A percentile compares a stretch with the other conserved stretches of the same genome.
Conservation (phyloP, 1,284 basidiomycete genomes). For the Melanopsichium pennsylvanicum region DNA sequence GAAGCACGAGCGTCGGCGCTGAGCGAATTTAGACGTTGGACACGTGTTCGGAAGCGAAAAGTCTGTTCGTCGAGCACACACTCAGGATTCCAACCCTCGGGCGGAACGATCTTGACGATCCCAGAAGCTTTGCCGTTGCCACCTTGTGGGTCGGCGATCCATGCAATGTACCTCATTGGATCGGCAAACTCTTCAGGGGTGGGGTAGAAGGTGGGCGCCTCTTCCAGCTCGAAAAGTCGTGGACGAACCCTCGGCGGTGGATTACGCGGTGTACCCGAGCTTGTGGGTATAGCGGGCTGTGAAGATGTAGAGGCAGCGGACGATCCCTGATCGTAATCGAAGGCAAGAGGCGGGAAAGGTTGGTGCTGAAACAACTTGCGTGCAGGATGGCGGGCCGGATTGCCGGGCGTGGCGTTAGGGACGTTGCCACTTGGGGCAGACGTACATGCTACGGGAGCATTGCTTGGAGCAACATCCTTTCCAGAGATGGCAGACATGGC, state of each 20-base stretch:
- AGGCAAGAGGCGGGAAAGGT: conserved; percentile 31
- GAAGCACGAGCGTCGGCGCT: conserved; percentile 96
- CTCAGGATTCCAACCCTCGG: conserved; percentile 91
- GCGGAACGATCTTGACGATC: conserved; percentile 96
- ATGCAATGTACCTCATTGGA: conserved; percentile 93
- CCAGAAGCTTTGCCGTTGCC: conserved; percentile 77
- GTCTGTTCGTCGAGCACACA: conserved; percentile 92
- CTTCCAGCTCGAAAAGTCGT: conserved; percentile 79
- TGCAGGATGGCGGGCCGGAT: conserved; percentile 38
- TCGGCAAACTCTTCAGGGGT: conserved; percentile 88
- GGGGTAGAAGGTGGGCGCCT: conserved; percentile 90
- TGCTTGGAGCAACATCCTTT: conserved; percentile 7
- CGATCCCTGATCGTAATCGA: too few species aligned
- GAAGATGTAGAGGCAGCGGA: neutral
- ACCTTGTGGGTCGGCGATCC: conserved; percentile 74
- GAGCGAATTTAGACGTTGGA: conserved; percentile 94
- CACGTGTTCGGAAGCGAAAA: conserved; percentile 92
- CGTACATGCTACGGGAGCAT: conserved; percentile 1
- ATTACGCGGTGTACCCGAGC: conserved; percentile 48
- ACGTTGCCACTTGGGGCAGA: conserved; percentile 2
- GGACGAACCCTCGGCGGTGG: conserved; percentile 46
- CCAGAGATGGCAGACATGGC: conserved; percentile 33
- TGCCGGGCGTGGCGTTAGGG: conserved; percentile 10
- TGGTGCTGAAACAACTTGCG: conserved; percentile 40
- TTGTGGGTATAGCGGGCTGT: conserved; percentile 50